Conservation (phyloP, 2,329 filamentous ascomycete genomes). For the Trichoderma sp. region DNA sequence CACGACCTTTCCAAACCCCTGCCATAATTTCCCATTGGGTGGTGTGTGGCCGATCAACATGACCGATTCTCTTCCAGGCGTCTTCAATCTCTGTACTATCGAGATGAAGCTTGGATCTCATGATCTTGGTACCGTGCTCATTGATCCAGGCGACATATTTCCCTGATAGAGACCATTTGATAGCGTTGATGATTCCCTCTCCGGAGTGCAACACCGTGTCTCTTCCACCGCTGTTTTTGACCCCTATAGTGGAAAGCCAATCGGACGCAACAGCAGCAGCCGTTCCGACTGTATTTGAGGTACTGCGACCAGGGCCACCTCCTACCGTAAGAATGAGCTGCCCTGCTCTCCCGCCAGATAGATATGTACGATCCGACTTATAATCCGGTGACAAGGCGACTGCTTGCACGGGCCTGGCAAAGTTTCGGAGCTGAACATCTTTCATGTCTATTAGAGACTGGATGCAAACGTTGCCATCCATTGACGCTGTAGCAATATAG, state of each 20-base stretch:
- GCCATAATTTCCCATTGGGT: conserved; percentile 96
- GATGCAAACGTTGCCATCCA: conserved; percentile 94
- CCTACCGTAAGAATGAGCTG: conserved; percentile 85
- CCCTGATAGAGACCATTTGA: conserved; percentile 93
- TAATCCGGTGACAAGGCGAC: conserved; percentile 95
- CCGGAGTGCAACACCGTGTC: conserved; percentile 89
- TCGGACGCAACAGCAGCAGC: conserved; percentile 82
- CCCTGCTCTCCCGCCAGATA: conserved; percentile 88
- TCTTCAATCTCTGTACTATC: conserved; percentile 76
- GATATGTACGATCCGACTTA: conserved; percentile 83
- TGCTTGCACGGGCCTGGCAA: conserved; percentile 87
- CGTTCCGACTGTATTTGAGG: conserved; percentile 84
- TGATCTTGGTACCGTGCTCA: conserved; percentile 96
- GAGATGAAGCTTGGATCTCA: conserved; percentile 84
- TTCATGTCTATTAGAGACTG: conserved; percentile 84
- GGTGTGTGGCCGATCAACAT: conserved; percentile 85
- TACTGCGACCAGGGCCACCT: conserved; percentile 77
- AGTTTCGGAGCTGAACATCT: conserved; percentile 90
- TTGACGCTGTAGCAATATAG: conserved; percentile 89
- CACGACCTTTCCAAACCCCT: conserved; percentile 87
- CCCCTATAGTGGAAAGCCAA: conserved; percentile 87
- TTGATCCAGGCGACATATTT: conserved; percentile 96
- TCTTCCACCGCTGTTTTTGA: conserved; percentile 72
- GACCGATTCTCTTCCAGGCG: conserved; percentile 93
- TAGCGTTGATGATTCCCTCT: conserved; percentile 86